phyloP scores from a whole-genome alignment of 768 basidiomycete species.

The Lyophyllum semitale region DNA sequence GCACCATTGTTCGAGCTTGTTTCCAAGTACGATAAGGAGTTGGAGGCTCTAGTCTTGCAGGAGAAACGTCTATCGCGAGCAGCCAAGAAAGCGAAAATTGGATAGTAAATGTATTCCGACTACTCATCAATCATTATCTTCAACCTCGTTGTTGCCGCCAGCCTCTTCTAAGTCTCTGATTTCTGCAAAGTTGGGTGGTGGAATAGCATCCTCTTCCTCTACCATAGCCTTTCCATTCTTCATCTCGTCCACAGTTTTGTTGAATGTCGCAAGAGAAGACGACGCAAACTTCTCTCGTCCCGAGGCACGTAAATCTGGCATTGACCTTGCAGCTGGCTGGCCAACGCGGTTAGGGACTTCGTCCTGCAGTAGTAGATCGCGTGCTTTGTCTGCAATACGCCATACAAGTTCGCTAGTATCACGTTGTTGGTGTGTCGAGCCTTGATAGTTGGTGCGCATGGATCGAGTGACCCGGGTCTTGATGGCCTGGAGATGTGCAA shows the following conservation, averaged over 20 bases:
- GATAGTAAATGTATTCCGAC: neutral
- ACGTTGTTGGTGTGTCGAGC: conserved; percentile 20
- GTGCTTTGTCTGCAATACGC: conserved; percentile 21
- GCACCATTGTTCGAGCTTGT: conserved; percentile 1
- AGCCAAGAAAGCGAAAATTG: neutral
- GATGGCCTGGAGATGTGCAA: conserved; percentile 27
- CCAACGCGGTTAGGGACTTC: neutral
- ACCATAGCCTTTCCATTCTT: conserved; percentile 13
- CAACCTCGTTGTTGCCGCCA: neutral
- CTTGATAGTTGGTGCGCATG: conserved; percentile 24
- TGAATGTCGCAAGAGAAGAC: conserved; percentile 30
- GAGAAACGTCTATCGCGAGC: neutral
- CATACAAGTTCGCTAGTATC: conserved; percentile 20
- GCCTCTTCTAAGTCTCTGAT: neutral
- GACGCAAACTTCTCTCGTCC: conserved; percentile 25
- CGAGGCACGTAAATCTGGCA: conserved; percentile 9
- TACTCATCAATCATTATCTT: neutral
- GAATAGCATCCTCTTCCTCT: conserved; percentile 24
- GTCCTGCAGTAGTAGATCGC: conserved; percentile 15
- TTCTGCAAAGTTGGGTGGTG: conserved; percentile 2
- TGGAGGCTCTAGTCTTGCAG: no score
- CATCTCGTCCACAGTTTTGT: conserved; percentile 27
- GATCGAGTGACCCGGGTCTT: conserved; percentile 27
- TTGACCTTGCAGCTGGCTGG: conserved; percentile 12
- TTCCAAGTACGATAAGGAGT: neutral